Evolutionary conservation across 768 basidiomycete species (phyloP).

Genomic region (Lentinula boryana): DNA sequence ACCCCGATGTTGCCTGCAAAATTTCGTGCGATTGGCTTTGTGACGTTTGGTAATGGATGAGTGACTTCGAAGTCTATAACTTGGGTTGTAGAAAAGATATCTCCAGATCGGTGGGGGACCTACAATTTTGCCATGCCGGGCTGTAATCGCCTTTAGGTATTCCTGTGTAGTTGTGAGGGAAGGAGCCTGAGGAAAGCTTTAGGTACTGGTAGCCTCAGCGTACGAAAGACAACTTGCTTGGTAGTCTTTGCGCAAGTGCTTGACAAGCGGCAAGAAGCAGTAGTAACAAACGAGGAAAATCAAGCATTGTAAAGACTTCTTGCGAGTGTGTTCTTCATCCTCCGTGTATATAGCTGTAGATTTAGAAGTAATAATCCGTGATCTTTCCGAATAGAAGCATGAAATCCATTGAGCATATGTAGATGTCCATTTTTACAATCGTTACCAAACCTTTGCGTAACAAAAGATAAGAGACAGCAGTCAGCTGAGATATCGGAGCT

Average conservation of each 20-base stretch:
- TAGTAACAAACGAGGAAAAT: neutral
- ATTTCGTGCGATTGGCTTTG: constrained; percentile 35
- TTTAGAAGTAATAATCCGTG: neutral
- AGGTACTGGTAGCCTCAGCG: neutral
- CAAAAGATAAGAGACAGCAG: neutral
- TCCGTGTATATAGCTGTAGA: neutral
- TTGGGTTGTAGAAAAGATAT: neutral
- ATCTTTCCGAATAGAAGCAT: neutral
- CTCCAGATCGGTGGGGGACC: constrained; percentile 11
- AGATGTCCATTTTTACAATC: neutral
- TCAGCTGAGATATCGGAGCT: neutral
- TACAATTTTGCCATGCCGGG: constrained; percentile 60
- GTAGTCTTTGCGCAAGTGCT: neutral
- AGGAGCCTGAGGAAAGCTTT: constrained; percentile 15
- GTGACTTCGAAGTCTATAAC: constrained; percentile 57
- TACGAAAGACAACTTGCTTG: neutral
- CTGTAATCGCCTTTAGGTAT: constrained; percentile 42
- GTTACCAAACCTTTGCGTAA: neutral
- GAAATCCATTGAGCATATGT: neutral
- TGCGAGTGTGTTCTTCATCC: neutral
- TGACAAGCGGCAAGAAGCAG: neutral
- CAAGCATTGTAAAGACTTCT: neutral
- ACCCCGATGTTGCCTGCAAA: constrained; percentile 65
- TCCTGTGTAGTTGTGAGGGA: constrained; percentile 42
- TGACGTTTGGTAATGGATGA: constrained; percentile 51